phyloP scores from a whole-genome alignment of 2,329 filamentous ascomycete species.

The Fonsecaea erecta region DNA sequence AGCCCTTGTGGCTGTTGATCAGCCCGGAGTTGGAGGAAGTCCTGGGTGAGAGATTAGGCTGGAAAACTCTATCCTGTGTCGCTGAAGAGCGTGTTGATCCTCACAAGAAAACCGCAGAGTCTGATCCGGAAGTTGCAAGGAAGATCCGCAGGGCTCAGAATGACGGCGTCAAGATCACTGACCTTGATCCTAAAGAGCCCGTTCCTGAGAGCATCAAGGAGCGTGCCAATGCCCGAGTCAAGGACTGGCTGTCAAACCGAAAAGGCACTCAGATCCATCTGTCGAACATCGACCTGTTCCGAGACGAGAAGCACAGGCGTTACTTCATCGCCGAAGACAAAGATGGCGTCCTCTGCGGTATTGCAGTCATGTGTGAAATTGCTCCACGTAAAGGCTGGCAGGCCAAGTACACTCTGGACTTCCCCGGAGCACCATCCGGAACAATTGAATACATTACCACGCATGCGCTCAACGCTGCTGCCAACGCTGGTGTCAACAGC shows the following conservation, averaged over 20 bases:
- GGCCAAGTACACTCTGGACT: slow-evolving; percentile 95
- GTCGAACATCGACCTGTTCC: slow-evolving; percentile 87
- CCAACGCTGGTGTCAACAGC: slow-evolving; percentile 62
- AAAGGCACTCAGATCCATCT: slow-evolving; percentile 88
- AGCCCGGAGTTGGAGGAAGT: slow-evolving; percentile 77
- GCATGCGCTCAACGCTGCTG: slow-evolving; percentile 67
- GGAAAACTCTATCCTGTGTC: slow-evolving; percentile 85
- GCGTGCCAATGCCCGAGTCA: slow-evolving; percentile 72
- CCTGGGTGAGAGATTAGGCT: slow-evolving; percentile 77
- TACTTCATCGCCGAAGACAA: slow-evolving; percentile 81
- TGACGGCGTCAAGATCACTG: slow-evolving; percentile 80
- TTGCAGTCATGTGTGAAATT: slow-evolving; percentile 83
- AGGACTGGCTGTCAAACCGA: slow-evolving; percentile 78
- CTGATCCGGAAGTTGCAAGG: slow-evolving; percentile 68
- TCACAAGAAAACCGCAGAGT: slow-evolving; percentile 67
- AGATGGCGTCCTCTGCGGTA: slow-evolving; percentile 71
- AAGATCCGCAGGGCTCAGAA: slow-evolving; percentile 81
- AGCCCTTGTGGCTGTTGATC: slow-evolving; percentile 89
- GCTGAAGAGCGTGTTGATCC: slow-evolving; percentile 87
- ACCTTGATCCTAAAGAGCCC: slow-evolving; percentile 68
- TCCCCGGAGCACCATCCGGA: slow-evolving; percentile 82
- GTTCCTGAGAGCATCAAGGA: slow-evolving; percentile 69
- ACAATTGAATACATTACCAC: slow-evolving; percentile 84
- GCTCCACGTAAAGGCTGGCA: slow-evolving; percentile 84
- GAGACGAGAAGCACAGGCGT: slow-evolving; percentile 78